phyloP scores from a whole-genome alignment of 2,329 filamentous ascomycete genomes.

The Nakataea oryzae region DNA sequence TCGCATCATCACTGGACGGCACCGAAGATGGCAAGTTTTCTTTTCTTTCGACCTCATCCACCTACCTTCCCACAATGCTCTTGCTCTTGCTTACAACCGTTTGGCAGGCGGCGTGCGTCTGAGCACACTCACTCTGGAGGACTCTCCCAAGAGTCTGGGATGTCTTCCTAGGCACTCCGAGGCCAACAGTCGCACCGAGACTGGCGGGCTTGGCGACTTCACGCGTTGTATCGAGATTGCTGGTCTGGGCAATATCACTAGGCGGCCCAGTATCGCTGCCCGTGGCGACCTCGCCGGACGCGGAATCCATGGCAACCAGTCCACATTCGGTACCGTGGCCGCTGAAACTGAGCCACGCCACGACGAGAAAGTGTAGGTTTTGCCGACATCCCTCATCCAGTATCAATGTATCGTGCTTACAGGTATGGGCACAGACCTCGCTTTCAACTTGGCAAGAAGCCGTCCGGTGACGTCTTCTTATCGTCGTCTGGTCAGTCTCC shows the following conservation, averaged over 20 bases:
- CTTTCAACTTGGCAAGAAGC: slow-evolving; percentile 9
- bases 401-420: too few species aligned
- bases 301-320: neutral
- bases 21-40: too few species aligned
- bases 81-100: too few species aligned
- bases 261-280: too few species aligned
- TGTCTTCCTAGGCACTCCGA: neutral
- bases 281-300: too few species aligned
- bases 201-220: too few species aligned
- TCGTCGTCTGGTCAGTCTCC: neutral
- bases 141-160: neutral
- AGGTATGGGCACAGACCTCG: neutral
- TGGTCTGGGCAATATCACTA: too few species aligned
- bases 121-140: slow-evolving; percentile 1
- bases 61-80: too few species aligned
- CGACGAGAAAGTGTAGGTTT: too few species aligned
- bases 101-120: slow-evolving; percentile 4
- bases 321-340: neutral
- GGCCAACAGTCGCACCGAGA: neutral
- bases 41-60: too few species aligned
- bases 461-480: slow-evolving; percentile 8
- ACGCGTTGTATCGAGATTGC: too few species aligned
- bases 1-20: neutral
- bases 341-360: neutral
- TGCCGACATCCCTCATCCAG: too few species aligned